Percentiles rank a stretch among this genome's conserved stretches.
phyloP scores from a whole-genome alignment of 129 eudicot species.

The Flaveria brownii region DNA sequence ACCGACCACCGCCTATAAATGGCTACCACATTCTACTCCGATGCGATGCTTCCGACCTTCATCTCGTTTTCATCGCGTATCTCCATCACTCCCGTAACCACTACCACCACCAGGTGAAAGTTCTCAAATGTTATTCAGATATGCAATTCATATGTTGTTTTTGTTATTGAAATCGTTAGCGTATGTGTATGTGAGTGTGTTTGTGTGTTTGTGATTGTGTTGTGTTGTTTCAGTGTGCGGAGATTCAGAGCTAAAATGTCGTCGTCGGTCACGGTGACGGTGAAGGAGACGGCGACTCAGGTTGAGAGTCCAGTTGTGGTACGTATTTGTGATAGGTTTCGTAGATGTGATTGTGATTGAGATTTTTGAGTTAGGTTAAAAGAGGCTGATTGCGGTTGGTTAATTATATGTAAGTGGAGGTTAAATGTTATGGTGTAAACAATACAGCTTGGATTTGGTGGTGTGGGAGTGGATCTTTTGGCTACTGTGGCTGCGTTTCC shows the following conservation, averaged over 20 bases:
- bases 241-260: conserved; percentile 46
- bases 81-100: background rate
- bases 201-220: background rate
- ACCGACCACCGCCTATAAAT: conserved; percentile 14
- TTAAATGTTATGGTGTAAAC: background rate
- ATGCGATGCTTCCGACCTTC: conserved; percentile 22
- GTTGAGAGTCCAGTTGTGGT: conserved; percentile 66
- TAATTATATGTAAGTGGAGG: background rate
- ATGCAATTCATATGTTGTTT: background rate
- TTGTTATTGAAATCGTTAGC: background rate
- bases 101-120: conserved; percentile 21
- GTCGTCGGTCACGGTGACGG: conserved; percentile 27
- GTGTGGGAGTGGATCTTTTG: conserved; percentile 61
- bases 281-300: conserved; percentile 23
- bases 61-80: conserved; percentile 22
- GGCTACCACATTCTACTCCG: conserved; percentile 18
- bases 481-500: conserved; percentile 79
- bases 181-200: background rate
- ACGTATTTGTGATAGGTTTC: conserved; percentile 4
- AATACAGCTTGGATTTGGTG: conserved; percentile 73
- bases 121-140: conserved; percentile 8
- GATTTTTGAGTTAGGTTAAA: background rate
- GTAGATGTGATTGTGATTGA: background rate
- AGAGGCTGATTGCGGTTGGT: background rate
- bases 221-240: conserved; percentile 6